A percentile compares a stretch with the other conserved stretches of the same genome.
Evolutionary conservation across 139 green algal species (phyloP).

Genomic region (Micractinium conductrix): DNA sequence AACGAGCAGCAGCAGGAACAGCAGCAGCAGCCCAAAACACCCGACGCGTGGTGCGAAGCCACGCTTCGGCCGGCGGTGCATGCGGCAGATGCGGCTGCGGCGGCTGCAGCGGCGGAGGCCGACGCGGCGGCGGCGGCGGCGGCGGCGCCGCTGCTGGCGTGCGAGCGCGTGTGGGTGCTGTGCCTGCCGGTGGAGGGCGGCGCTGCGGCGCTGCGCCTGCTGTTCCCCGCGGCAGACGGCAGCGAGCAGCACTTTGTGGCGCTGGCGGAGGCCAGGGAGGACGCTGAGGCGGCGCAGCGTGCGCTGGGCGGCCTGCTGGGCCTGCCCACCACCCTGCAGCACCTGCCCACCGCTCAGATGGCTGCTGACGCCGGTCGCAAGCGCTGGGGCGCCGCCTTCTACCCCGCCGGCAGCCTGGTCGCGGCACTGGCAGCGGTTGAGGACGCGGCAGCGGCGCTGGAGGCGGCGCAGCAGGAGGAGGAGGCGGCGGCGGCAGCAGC

Average conservation of each 20-base stretch:
- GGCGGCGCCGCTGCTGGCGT: not conserved
- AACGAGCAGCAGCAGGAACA: not conserved
- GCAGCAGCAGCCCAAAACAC: not conserved
- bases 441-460: not conserved
- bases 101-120: not conserved
- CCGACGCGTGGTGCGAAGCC: not conserved
- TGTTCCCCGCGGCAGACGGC: not conserved
- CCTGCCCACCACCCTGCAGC: not conserved
- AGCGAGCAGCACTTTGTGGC: constrained; percentile 19
- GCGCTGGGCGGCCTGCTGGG: not conserved
- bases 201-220: not conserved
- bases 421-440: not conserved
- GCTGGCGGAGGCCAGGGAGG: not conserved
- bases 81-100: not conserved
- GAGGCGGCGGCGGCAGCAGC: not conserved
- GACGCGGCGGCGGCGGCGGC: not conserved
- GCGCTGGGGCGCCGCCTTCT: constrained; percentile 20
- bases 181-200: not conserved
- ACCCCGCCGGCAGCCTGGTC: constrained; percentile 3
- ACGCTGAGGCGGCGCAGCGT: not conserved
- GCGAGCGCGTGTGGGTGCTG: not conserved
- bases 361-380: not conserved
- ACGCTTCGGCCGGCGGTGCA: not conserved
- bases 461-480: not conserved
- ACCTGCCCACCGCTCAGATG: not conserved